Evolutionary conservation across 2,329 filamentous ascomycete species (phyloP).

Genomic region (Colletotrichum paranaense): DNA sequence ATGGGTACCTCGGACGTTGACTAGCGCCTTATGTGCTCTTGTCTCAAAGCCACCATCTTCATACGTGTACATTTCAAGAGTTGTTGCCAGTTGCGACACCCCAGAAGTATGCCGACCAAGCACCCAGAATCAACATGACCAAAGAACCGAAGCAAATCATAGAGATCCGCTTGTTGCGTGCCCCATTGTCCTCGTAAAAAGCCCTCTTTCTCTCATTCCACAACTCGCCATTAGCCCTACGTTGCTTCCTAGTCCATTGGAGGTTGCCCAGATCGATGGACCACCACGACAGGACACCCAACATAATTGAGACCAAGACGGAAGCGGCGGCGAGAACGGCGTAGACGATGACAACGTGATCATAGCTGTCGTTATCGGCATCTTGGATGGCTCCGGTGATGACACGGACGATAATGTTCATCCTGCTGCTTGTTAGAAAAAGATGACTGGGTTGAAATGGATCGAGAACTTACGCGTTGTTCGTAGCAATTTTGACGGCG

Average conservation of each 20-base stretch:
- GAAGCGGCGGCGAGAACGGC: slow-evolving; percentile 63
- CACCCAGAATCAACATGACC: slow-evolving; percentile 59
- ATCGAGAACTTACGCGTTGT: slow-evolving; percentile 53
- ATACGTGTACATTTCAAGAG: not conserved
- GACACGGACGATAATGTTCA: slow-evolving; percentile 70
- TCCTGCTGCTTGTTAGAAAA: slow-evolving; percentile 45
- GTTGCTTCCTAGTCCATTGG: slow-evolving; percentile 69
- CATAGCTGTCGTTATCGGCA: slow-evolving; percentile 65
- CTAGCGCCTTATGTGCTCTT: not conserved
- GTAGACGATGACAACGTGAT: slow-evolving; percentile 66
- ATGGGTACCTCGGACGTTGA: not conserved
- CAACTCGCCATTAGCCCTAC: slow-evolving; percentile 55
- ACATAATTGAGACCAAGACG: slow-evolving; percentile 53
- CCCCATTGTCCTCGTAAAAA: slow-evolving; percentile 47
- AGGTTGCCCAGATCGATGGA: slow-evolving; percentile 57
- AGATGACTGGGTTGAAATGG: too few species aligned
- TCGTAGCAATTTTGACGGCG: slow-evolving; percentile 69
- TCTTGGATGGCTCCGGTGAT: slow-evolving; percentile 70
- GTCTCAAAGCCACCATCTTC: too few species aligned
- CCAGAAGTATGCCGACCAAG: slow-evolving; percentile 70
- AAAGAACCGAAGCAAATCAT: slow-evolving; percentile 55
- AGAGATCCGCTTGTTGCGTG: slow-evolving; percentile 54
- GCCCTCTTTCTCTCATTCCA: slow-evolving; percentile 48
- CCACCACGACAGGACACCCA: slow-evolving; percentile 50
- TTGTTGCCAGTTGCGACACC: slow-evolving; percentile 66